Conservation (phyloP, 768 basidiomycete genomes). For the Punctularia strigosozonata region DNA sequence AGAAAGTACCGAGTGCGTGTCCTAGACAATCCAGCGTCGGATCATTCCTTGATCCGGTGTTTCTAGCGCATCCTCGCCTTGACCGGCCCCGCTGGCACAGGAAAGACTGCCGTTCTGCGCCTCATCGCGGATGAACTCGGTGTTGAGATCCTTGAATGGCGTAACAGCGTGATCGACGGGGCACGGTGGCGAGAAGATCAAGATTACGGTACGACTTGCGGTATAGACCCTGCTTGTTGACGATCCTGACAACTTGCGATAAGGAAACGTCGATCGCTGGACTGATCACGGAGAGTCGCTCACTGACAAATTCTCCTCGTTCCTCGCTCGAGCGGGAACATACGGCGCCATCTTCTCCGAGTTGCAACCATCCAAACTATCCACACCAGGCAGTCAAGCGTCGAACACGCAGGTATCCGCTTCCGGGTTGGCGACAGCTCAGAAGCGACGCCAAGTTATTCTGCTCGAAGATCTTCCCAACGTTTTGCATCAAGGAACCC, state of each 20-base stretch:
- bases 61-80: conserved; percentile 70
- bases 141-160: conserved; percentile 82
- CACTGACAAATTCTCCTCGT: conserved; percentile 57
- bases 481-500: conserved; percentile 61
- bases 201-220: background rate
- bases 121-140: conserved; percentile 64
- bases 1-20: conserved; percentile 62
- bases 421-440: too few relatives aligned
- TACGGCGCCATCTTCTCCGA: conserved; percentile 41
- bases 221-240: background rate
- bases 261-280: background rate
- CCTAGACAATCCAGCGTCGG: background rate
- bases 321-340: conserved; percentile 55
- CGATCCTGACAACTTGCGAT: background rate
- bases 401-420: too few relatives aligned
- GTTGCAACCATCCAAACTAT: conserved; percentile 6
- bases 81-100: conserved; percentile 83
- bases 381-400: conserved; percentile 4
- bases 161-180: conserved; percentile 49
- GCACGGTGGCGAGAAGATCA: background rate
- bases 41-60: background rate
- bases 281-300: background rate
- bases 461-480: conserved; percentile 90
- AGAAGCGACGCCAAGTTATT: conserved; percentile 50
- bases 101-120: conserved; percentile 78